Conservation (phyloP, 495 filamentous ascomycete genomes). For the Oidiodendron maius region DNA sequence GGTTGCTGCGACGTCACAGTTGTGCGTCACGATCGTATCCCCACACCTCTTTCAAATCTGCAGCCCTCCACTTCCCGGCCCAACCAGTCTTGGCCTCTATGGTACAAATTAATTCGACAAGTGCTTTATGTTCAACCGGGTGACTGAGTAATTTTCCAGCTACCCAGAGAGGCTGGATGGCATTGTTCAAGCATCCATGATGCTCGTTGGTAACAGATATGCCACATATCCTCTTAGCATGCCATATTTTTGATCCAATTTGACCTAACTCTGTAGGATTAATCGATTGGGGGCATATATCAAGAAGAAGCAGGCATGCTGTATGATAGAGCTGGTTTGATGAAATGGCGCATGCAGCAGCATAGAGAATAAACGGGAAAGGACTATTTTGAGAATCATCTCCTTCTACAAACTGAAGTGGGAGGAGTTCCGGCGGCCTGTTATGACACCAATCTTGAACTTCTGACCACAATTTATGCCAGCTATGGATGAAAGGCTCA, state of each 20-base stretch:
- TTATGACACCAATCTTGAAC: slow-evolving; percentile 35
- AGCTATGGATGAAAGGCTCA: slow-evolving; percentile 15
- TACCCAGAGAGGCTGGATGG: slow-evolving; percentile 44
- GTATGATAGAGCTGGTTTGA: slow-evolving; percentile 45
- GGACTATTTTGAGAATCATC: slow-evolving; percentile 25
- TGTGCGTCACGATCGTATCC: slow-evolving; percentile 26
- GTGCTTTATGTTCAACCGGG: slow-evolving; percentile 34
- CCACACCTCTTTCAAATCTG: slow-evolving; percentile 38
- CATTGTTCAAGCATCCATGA: slow-evolving; percentile 41
- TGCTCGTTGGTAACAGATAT: slow-evolving; percentile 43
- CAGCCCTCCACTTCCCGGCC: slow-evolving; percentile 39
- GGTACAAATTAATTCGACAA: slow-evolving; percentile 33
- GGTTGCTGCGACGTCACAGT: too few species aligned
- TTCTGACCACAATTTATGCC: slow-evolving; percentile 36
- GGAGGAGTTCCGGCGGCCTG: slow-evolving; percentile 33
- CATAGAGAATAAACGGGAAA: slow-evolving; percentile 39
- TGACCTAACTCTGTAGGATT: slow-evolving; percentile 18
- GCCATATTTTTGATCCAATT: slow-evolving; percentile 32
- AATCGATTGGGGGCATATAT: slow-evolving; percentile 31
- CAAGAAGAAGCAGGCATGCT: slow-evolving; percentile 37
- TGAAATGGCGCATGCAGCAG: slow-evolving; percentile 42
- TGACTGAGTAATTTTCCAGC: slow-evolving; percentile 41
- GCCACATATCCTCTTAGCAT: slow-evolving; percentile 41
- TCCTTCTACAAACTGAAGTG: slow-evolving; percentile 20
- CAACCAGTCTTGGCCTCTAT: slow-evolving; percentile 42